Evolutionary conservation across 2,329 filamentous ascomycete species (phyloP), one percentile per base, ranked within the genome.

Genomic region (Waltergamsia citrina): DNA sequence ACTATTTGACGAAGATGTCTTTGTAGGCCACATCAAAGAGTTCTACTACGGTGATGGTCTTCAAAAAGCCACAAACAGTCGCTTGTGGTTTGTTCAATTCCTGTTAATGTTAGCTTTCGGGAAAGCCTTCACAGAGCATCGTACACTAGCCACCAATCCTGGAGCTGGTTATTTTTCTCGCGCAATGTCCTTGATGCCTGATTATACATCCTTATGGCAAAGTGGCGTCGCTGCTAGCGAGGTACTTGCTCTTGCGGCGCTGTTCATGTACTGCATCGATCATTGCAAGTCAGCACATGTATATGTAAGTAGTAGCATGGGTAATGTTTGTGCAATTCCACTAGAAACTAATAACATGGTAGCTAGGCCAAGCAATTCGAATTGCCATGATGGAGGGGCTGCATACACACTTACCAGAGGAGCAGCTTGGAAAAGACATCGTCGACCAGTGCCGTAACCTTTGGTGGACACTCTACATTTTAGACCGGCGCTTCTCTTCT

Each of bases 391-490:
- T 62, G 2, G 58, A 61, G 37, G 58, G 60, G 0, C 17, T 63
- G 4, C 60, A 63, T 23, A 61, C 59, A 1, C 51, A 60, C 14
- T 45, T 63, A 1, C 57, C 58, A 0, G 56, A 60, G 17, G 44
- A 48, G 3, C 54, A 54, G 18, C 47, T 62, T 1, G 54, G 54
- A 0, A 26, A 37, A 6, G 46, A 48, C 11, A 57, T 51, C 0
- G 48, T 60, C 1, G 40, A 43, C 0, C 45, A 48, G 1, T 61
- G 56, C 27, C 54, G 56, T 2, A 52, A 54, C 36, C 41, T 62
- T 3, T 64, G 59, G 59, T 60, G 59, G 57, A 58, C 57, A 0
- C 33, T 60, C 4, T 62, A 62, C 27, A 57, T 57, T 14, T 56
- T 60, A 46, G 59, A 62, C 18, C 47, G 53, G 0, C 54, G 62